A percentile compares a stretch with the other conserved stretches of the same genome.
Conservation (phyloP, 805 yeast genomes). For the Novakomyces olei region DNA sequence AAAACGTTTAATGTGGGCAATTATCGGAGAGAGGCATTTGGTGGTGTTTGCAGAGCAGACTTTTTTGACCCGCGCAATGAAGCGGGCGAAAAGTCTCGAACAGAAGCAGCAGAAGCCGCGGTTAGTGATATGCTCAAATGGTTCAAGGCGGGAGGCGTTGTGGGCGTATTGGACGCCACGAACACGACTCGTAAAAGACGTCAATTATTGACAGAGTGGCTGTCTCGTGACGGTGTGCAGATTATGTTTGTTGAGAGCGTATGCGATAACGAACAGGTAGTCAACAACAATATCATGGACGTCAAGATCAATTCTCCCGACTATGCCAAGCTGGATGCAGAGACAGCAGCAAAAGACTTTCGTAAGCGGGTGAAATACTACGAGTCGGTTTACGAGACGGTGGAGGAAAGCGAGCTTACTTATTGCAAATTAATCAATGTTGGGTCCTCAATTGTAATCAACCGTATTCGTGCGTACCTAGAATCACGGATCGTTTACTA, state of each 20-base stretch:
- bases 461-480: constrained; percentile 66
- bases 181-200: constrained; percentile 63
- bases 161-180: constrained; percentile 86
- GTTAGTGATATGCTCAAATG: constrained; percentile 63
- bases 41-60: constrained; percentile 34
- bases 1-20: constrained; percentile 76
- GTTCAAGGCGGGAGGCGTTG: constrained; percentile 64
- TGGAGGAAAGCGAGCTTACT: constrained; percentile 40
- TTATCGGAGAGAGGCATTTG: constrained; percentile 47
- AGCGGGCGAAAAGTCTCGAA: constrained; percentile 40
- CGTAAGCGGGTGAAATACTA: constrained; percentile 51
- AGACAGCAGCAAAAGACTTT: constrained; percentile 51
- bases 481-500: constrained; percentile 87
- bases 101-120: constrained; percentile 50
- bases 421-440: constrained; percentile 76
- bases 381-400: constrained; percentile 53
- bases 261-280: constrained; percentile 64
- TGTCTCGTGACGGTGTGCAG: constrained; percentile 46
- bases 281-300: constrained; percentile 60
- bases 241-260: constrained; percentile 84
- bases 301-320: constrained; percentile 78
- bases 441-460: constrained; percentile 69
- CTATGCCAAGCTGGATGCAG: constrained; percentile 44
- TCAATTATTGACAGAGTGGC: constrained; percentile 32
- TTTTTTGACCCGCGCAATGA: constrained; percentile 50